Evolutionary conservation across 129 eudicot genomes (phyloP).

Genomic region (Pulicaria dysenterica): DNA sequence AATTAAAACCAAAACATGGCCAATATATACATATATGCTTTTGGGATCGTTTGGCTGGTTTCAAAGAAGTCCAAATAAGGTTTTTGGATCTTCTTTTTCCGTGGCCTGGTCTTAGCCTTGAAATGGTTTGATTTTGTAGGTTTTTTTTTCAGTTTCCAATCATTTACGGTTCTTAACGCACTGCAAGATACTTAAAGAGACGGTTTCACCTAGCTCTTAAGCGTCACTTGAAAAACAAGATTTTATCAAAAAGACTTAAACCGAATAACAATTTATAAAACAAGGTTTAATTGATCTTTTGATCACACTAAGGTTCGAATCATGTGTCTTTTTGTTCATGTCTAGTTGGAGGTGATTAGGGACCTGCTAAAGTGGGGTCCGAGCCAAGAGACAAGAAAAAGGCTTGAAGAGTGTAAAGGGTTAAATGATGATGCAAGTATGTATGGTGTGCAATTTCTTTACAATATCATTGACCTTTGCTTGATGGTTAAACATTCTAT

Average conservation of each 20-base stretch:
- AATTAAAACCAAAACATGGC: too few relatives aligned
- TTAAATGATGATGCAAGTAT: slow-evolving; percentile 37
- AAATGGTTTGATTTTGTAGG: too few relatives aligned
- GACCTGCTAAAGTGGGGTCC: slow-evolving; percentile 36
- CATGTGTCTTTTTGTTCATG: slow-evolving; percentile 25
- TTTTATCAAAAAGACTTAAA: background rate
- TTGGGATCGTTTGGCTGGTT: too few relatives aligned
- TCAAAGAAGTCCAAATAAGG: too few relatives aligned
- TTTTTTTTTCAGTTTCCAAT: too few relatives aligned
- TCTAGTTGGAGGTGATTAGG: slow-evolving; percentile 22
- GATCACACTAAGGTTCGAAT: slow-evolving; percentile 19
- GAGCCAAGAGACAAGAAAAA: slow-evolving; percentile 29
- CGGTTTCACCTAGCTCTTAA: too few relatives aligned
- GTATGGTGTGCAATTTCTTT: slow-evolving; percentile 30
- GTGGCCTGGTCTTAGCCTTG: too few relatives aligned
- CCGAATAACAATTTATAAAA: background rate
- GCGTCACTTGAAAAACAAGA: too few relatives aligned
- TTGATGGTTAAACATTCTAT: slow-evolving; percentile 44
- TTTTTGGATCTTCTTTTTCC: too few relatives aligned
- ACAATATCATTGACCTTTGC: slow-evolving; percentile 33
- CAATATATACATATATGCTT: too few relatives aligned
- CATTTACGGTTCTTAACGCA: too few relatives aligned
- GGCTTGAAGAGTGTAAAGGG: slow-evolving; percentile 41
- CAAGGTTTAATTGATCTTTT: background rate
- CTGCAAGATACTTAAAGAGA: too few relatives aligned